Base-by-base conservation (phyloP, 345 rosid species). In the Euclidium syriacum region DNA sequence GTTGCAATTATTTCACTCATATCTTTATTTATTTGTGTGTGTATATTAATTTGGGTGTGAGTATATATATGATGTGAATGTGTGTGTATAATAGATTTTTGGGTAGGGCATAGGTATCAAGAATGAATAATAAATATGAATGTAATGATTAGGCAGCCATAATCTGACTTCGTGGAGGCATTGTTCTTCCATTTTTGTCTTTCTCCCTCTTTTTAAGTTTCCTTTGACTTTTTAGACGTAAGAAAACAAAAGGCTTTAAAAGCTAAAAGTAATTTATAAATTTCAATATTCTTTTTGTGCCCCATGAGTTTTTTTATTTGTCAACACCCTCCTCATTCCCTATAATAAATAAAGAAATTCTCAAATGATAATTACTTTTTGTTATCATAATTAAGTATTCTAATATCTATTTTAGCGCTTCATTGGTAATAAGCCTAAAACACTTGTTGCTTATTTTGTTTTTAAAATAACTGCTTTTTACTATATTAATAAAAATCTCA, bases 91-190 rank as follows among this genome's bases (percentile, higher is more conserved):
- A 57, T 17, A 40, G 70, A 56, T 57, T 57, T 71, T 57, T 71
- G 54, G 66, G 71, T 71, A 71, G 60, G 70, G 75, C 58, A 71
- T 40, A 49, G 52, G 52, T 38, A 62, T 62, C 58, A 70, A 62
- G 63, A 54, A 55, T 56, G 64, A 52, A 57, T 42, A 64, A 64
- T 64, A 34, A 50, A 71, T 49, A 57, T 55, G 52, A 64, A 50
- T 49, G 75, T 36, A 58, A 71, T 71, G 75, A 71, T 64, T 71
- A 64, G 70, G 66, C 41, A 64, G 65, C 75, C 71, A 64, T 71
- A 71, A 64, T 64, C 60, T 71, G 66, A 71, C 75, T 71, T 71
- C 75, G 75, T 71, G 75, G 71, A 71, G 71, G 61, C 62, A 64
- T 64, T 71, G 71, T 71, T 71, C 61, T 64, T 57, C 60, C 65